A percentile compares a stretch with the other conserved stretches of the same genome.
phyloP scores from a whole-genome alignment of 305 asterid species.

The Solanum hybrid region DNA sequence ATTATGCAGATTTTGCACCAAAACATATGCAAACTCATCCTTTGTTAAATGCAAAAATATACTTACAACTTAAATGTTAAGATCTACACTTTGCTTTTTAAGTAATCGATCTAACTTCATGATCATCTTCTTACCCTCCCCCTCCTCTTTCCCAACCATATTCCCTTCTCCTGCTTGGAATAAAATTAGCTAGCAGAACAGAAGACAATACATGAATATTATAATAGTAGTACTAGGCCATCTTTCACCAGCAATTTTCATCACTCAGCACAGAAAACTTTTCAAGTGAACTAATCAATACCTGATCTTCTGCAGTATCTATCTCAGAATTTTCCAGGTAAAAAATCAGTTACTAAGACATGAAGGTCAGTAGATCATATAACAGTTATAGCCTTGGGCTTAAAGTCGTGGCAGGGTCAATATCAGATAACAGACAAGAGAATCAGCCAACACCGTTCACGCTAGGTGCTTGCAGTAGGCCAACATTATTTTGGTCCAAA shows the following conservation, averaged over 20 bases:
- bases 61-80: not conserved
- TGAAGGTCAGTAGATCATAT: not conserved
- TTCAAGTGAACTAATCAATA: not conserved
- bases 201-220: not conserved
- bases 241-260: not conserved
- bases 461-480: not conserved
- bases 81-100: not conserved
- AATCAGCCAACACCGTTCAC: not conserved
- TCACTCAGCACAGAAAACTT: not conserved
- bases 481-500: not conserved
- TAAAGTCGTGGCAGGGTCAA: too few species aligned
- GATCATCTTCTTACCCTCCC: not conserved
- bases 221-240: not conserved
- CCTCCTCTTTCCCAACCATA: not conserved
- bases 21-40: not conserved
- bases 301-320: not conserved
- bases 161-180: not conserved
- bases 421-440: not conserved
- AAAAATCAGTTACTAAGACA: not conserved
- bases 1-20: slow-evolving; percentile 2
- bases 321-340: not conserved
- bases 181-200: not conserved
- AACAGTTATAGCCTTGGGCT: not conserved
- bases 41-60: not conserved
- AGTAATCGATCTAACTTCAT: not conserved